phyloP scores from a whole-genome alignment of 129 eudicot genomes.

The Cynara cardunculus region DNA sequence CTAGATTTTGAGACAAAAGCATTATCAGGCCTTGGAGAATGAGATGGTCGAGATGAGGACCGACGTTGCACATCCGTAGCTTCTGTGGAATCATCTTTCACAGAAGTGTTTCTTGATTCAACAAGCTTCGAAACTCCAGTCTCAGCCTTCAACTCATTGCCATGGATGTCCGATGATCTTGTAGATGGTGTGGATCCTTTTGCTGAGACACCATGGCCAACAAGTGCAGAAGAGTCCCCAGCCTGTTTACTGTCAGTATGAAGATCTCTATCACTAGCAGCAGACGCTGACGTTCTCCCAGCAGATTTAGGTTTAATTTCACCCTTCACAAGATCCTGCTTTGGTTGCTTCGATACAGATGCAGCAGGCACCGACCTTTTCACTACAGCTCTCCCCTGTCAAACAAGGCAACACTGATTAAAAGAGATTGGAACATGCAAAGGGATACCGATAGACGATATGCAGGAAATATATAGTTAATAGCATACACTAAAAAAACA shows the following conservation, averaged over 20 bases:
- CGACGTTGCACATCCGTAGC: constrained; percentile 48
- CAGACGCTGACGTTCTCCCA: constrained; percentile 37
- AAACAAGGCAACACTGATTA: neutral
- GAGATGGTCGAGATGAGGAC: constrained; percentile 49
- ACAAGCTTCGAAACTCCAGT: constrained; percentile 40
- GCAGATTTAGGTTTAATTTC: constrained; percentile 53
- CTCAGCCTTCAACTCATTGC: constrained; percentile 46
- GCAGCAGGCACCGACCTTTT: constrained; percentile 58
- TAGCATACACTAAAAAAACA: neutral
- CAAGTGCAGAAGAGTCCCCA: constrained; percentile 27
- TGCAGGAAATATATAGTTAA: neutral
- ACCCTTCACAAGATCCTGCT: constrained; percentile 60
- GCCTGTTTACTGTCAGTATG: constrained; percentile 33
- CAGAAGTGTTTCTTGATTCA: constrained; percentile 40
- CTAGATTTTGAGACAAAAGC: constrained; percentile 30
- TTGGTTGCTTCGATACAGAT: constrained; percentile 63
- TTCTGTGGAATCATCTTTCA: constrained; percentile 56
- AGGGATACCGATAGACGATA: neutral
- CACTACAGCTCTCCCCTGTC: constrained; percentile 40
- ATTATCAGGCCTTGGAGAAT: constrained; percentile 79
- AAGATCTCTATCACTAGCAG: constrained; percentile 29
- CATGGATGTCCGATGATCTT: constrained; percentile 49
- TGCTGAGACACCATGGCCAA: constrained; percentile 40
- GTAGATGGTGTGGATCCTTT: constrained; percentile 43
- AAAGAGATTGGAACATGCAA: neutral